phyloP scores from a whole-genome alignment of 2,329 filamentous ascomycete species.

The Diaporthe longicolla region DNA sequence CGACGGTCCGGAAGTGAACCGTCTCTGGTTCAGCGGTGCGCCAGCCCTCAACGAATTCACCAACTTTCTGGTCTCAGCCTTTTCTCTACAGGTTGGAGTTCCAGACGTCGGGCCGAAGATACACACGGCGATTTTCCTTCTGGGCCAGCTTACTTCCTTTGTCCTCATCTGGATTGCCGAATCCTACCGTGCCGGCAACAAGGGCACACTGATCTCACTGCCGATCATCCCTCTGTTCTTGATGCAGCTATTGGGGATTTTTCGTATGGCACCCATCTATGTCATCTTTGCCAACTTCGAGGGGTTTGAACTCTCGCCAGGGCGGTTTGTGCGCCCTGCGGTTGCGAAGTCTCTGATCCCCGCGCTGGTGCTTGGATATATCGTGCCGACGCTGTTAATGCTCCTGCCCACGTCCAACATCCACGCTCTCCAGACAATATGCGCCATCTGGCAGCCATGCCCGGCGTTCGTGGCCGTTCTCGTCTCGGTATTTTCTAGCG shows the following conservation, averaged over 20 bases:
- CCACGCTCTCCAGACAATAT: neutral
- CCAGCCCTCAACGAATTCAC: neutral
- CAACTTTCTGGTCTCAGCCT: neutral
- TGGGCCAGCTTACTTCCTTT: conserved; percentile 9
- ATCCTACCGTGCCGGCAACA: conserved; percentile 12
- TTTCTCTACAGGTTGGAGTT: conserved; percentile 4
- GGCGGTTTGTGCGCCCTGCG: neutral
- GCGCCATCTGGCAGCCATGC: neutral
- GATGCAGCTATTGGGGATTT: neutral
- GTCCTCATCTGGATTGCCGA: conserved; percentile 22
- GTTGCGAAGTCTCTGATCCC: conserved; percentile 15
- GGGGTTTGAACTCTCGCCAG: neutral
- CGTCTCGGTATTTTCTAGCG: neutral
- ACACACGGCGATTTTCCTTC: conserved; percentile 10
- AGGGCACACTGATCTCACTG: conserved; percentile 12
- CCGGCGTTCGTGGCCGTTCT: conserved; percentile 6
- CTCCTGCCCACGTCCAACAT: neutral
- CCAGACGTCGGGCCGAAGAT: conserved; percentile 1
- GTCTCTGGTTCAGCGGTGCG: neutral
- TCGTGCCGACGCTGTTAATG: conserved; percentile 7
- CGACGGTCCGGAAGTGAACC: neutral
- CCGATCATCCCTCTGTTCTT: neutral
- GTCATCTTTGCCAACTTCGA: conserved; percentile 5
- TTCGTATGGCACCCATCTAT: conserved; percentile 10
- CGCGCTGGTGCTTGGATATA: conserved; percentile 10